phyloP scores from a whole-genome alignment of 2,329 filamentous ascomycete genomes.

The Exutisphaerella laricina region DNA sequence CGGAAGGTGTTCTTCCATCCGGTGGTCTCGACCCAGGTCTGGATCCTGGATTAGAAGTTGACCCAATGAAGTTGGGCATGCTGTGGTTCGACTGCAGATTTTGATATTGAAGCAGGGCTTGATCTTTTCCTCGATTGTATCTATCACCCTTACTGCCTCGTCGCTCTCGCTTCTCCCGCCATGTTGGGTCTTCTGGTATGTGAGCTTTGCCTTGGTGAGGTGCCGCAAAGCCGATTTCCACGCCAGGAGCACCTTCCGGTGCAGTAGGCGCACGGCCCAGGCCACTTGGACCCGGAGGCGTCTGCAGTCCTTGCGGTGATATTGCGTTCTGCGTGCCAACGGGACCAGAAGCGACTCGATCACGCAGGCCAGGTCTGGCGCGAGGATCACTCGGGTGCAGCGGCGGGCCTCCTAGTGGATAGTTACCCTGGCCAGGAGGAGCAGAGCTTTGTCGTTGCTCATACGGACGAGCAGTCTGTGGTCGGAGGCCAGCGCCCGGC shows the following conservation, averaged over 20 bases:
- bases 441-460: slow-evolving; percentile 19
- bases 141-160: slow-evolving; percentile 3
- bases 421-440: background rate
- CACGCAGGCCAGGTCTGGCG: slow-evolving; percentile 17
- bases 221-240: slow-evolving; percentile 41
- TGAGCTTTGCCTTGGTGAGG: slow-evolving; percentile 38
- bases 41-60: slow-evolving; percentile 2
- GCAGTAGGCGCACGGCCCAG: slow-evolving; percentile 20
- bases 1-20: slow-evolving; percentile 6
- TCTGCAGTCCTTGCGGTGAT: slow-evolving; percentile 3
- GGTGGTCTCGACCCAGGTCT: slow-evolving; percentile 15
- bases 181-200: slow-evolving; percentile 17
- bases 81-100: slow-evolving; percentile 9
- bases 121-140: slow-evolving; percentile 9
- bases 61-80: slow-evolving; percentile 20
- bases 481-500: slow-evolving; percentile 11
- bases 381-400: slow-evolving; percentile 19
- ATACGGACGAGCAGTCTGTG: slow-evolving; percentile 17
- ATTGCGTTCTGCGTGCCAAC: slow-evolving; percentile 19
- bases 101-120: slow-evolving; percentile 3
- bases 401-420: slow-evolving; percentile 11
- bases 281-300: slow-evolving; percentile 16
- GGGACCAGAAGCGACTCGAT: slow-evolving; percentile 32
- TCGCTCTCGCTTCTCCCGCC: slow-evolving; percentile 5
- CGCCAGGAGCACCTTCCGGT: slow-evolving; percentile 13